phyloP scores from a whole-genome alignment of 208 protist species.

The Vickermania spadyakhi region DNA sequence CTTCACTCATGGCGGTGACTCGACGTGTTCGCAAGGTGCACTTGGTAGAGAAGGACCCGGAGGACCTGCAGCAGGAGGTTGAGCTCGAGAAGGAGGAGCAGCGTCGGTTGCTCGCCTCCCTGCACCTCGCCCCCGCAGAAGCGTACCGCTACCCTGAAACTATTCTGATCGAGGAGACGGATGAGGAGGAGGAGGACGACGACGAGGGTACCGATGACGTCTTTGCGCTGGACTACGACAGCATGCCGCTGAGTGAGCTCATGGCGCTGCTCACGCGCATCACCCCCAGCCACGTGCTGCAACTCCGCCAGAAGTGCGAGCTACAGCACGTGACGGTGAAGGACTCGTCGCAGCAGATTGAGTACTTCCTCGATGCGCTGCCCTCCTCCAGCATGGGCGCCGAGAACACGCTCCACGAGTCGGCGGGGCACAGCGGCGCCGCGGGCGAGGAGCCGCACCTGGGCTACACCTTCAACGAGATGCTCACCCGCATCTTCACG shows the following conservation, averaged over 20 bases:
- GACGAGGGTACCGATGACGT: neutral
- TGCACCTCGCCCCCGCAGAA: neutral
- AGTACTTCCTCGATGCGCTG: slow-evolving; percentile 9
- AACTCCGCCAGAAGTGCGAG: neutral
- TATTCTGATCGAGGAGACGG: neutral
- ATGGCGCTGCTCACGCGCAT: neutral
- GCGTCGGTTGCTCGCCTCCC: slow-evolving; percentile 15
- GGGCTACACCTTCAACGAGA: slow-evolving; percentile 64
- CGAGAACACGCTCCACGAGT: slow-evolving; percentile 3
- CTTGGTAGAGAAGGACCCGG: neutral
- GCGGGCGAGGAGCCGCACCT: slow-evolving; percentile 13
- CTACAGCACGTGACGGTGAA: neutral
- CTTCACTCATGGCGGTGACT: neutral
- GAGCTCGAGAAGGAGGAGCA: slow-evolving; percentile 20
- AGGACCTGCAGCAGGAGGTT: slow-evolving; percentile 24
- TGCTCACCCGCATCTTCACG: slow-evolving; percentile 62
- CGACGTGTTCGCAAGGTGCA: neutral
- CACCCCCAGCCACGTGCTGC: neutral
- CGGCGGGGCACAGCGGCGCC: neutral
- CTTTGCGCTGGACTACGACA: neutral
- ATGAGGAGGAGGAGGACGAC: neutral
- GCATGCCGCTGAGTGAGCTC: neutral
- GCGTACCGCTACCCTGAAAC: neutral
- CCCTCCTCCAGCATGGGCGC: slow-evolving; percentile 53
- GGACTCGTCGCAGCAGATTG: slow-evolving; percentile 21